These are phyloP conservation scores for Fusarium sulawesiense DNA, from an alignment of 2,329 filamentous ascomycete genomes.

Conservation along the genomic window DNA sequence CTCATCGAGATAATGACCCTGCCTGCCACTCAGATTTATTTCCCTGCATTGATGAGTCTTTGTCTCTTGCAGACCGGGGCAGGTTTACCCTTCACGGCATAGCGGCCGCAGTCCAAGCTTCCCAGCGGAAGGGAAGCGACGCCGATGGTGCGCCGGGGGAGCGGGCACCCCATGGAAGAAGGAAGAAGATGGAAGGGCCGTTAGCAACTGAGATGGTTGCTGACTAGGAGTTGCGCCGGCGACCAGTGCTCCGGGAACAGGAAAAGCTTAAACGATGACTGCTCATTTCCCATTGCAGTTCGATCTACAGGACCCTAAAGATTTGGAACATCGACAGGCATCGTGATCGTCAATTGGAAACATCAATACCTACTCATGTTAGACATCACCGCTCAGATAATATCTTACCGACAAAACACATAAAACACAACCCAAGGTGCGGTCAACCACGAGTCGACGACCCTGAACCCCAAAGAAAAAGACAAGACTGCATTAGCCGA, in stretches of 20 bases:
- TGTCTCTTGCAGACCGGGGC: slow-evolving; percentile 30
- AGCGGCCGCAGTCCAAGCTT: slow-evolving; percentile 40
- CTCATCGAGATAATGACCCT: slow-evolving; percentile 14
- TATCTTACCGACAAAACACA: slow-evolving; percentile 12
- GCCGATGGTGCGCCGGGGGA: slow-evolving; percentile 33
- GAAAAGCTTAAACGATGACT: slow-evolving; percentile 36
- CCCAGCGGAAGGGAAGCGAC: slow-evolving; percentile 45
- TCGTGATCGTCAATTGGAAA: slow-evolving; percentile 31
- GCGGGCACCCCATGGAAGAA: slow-evolving; percentile 29
- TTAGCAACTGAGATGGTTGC: slow-evolving; percentile 5
- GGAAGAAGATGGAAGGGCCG: slow-evolving; percentile 42
- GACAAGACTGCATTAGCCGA: slow-evolving; percentile 41
- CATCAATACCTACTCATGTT: too few relatives aligned
- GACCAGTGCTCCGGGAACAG: slow-evolving; percentile 39
- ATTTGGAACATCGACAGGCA: slow-evolving; percentile 27
- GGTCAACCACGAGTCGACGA: slow-evolving; percentile 30
- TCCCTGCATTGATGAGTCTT: slow-evolving; percentile 13
- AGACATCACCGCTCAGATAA: not conserved
- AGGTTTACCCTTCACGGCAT: slow-evolving; percentile 38
- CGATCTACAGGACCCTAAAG: slow-evolving; percentile 29
- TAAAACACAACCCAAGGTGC: slow-evolving; percentile 1
- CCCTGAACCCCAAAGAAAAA: slow-evolving; percentile 29
- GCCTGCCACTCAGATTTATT: not conserved
- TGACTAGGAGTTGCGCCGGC: slow-evolving; percentile 24
- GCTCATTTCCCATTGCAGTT: slow-evolving; percentile 40